These are phyloP conservation scores for Aspergillus thermomutatus DNA, from an alignment of 2,329 filamentous ascomycete genomes.

Conservation along the genomic window DNA sequence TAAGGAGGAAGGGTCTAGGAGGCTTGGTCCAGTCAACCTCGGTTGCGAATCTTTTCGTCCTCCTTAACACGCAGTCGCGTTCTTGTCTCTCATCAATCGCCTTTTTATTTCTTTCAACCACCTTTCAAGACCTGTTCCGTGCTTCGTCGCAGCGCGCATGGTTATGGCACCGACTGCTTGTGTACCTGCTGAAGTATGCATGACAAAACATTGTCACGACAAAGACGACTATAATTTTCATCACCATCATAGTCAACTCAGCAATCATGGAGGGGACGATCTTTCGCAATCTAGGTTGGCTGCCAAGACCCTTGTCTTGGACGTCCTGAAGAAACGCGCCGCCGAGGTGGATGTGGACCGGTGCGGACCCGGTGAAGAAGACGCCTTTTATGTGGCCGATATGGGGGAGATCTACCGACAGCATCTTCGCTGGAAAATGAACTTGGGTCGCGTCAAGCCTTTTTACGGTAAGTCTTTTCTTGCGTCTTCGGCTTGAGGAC, in stretches of 20 bases:
- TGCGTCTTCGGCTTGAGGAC: neutral
- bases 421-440: slow-evolving; percentile 96
- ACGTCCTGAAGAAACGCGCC: slow-evolving; percentile 82
- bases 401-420: slow-evolving; percentile 98
- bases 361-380: slow-evolving; percentile 90
- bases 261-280: slow-evolving; percentile 46
- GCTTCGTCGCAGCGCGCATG: slow-evolving; percentile 43
- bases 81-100: slow-evolving; percentile 11
- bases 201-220: slow-evolving; percentile 27
- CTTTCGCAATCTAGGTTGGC: slow-evolving; percentile 40
- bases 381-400: slow-evolving; percentile 97
- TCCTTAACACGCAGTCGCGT: slow-evolving; percentile 67
- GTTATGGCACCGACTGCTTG: slow-evolving; percentile 71
- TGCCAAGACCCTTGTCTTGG: slow-evolving; percentile 78
- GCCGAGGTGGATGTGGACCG: slow-evolving; percentile 78
- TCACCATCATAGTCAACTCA: slow-evolving; percentile 29
- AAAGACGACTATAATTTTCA: slow-evolving; percentile 31
- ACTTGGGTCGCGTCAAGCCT: slow-evolving; percentile 85
- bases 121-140: slow-evolving; percentile 21
- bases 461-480: slow-evolving; percentile 78
- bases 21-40: slow-evolving; percentile 88
- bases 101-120: slow-evolving; percentile 12
- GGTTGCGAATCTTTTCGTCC: slow-evolving; percentile 92
- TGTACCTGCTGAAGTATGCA: slow-evolving; percentile 48
- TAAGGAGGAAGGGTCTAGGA: slow-evolving; percentile 98